Evolutionary conservation across 371 early-diverging fungal genomes (phyloP), one percentile per base, ranked within the genome.

Genomic region (Scutellospora calospora): DNA sequence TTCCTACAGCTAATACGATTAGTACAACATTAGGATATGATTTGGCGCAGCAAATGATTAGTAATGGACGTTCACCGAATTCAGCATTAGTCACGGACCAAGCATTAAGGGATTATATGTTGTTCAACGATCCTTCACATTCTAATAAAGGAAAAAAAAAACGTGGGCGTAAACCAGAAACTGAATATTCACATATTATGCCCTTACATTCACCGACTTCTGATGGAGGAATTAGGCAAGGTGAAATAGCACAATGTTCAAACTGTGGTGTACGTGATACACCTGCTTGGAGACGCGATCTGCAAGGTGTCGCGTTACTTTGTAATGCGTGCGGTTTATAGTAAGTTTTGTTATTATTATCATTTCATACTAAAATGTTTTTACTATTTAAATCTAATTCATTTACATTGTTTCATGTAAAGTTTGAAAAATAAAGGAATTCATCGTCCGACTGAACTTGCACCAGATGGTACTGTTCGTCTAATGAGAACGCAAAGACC

Each of bases 291-390:
- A 59, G 82, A 60, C 73, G 82, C 6, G 77, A 69, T 68, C 22
- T 73, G 22, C 27, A 79, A 11, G 82, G 82, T 41, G 27, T 35
- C 16, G 65, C 55, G 9, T 76, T 82, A 63, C 35, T 82, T 20
- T 82, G 80, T 51, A 82, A 82, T 52, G 82, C 82, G 1, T 82
- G 80, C n/a, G 82, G 80, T 0, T 55, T 82, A 31, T 82, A 82
- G 81, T 81, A 76, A 54, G 81, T 76, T 31, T 69, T n/a, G n/a
- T n/a, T n/a, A n/a, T n/a, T n/a, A n/a, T n/a, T n/a, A n/a, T n/a
- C n/a, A n/a, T n/a, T n/a, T 20, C 6, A 25, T 33, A 16, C 33
- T 11, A 31, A 63, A 63, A 33, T 65, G 20, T 65, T 9, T 33
- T 31, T 14, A 8, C 4, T 1, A 62, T 9, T 27, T 25, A 5